Evolutionary conservation across 2,329 filamentous ascomycete species (phyloP).

Genomic region (Cladophialophora yegresii): DNA sequence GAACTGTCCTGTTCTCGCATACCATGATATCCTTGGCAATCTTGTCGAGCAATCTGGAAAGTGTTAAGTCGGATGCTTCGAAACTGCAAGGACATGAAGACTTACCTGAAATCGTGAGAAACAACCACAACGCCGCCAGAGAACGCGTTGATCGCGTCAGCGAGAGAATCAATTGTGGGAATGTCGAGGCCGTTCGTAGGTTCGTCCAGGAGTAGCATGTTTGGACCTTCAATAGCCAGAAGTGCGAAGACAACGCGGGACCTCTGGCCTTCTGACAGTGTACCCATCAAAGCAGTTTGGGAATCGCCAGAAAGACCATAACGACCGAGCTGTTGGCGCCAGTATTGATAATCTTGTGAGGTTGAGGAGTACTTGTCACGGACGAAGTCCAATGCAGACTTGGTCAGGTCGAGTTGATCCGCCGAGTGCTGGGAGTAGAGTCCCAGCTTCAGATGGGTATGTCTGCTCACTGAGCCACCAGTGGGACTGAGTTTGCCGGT

Average conservation of each 20-base stretch:
- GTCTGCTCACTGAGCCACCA: conserved; percentile 74
- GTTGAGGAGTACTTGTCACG: conserved; percentile 88
- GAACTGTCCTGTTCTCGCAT: conserved; percentile 96
- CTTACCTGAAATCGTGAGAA: conserved; percentile 97
- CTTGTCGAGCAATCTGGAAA: conserved; percentile 84
- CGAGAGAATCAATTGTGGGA: conserved; percentile 94
- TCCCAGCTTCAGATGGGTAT: conserved; percentile 98
- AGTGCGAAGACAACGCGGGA: conserved; percentile 97
- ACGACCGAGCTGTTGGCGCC: conserved; percentile 92
- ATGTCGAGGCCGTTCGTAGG: conserved; percentile 99
- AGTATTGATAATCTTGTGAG: conserved; percentile 98
- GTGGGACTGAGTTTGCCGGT: conserved; percentile 91
- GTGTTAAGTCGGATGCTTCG: conserved; percentile 22
- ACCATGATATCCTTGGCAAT: conserved; percentile 99
- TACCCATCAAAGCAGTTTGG: conserved; percentile 97
- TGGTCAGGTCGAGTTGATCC: conserved; percentile 96
- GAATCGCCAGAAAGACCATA: conserved; percentile 92
- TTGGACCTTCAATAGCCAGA: conserved; percentile 89
- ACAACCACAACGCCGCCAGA: conserved; percentile 97
- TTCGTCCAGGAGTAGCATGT: conserved; percentile 98
- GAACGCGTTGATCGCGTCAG: conserved; percentile 95
- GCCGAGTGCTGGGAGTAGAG: conserved; percentile 98
- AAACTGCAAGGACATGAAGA: neutral
- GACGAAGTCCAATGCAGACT: conserved; percentile 96
- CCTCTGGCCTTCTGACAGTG: conserved; percentile 95